Evolutionary conservation across 2,329 filamentous ascomycete species (phyloP).

Genomic region (Cordyceps tenuipes): DNA sequence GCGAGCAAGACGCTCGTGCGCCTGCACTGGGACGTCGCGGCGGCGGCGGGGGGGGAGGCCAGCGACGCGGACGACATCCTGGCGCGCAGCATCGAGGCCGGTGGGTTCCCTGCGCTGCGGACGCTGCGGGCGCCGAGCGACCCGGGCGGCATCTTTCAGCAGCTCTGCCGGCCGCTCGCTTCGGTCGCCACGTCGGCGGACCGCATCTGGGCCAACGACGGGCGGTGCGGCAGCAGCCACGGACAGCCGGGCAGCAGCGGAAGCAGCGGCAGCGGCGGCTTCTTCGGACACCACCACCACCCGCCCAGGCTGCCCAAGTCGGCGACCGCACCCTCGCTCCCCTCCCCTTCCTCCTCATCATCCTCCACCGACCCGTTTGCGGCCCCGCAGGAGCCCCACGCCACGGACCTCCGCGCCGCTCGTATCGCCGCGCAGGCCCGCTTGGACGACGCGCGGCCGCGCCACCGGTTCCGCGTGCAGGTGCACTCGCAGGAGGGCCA

Average conservation of each 20-base stretch:
- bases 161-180: constrained; percentile 55
- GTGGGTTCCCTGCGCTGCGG: constrained; percentile 54
- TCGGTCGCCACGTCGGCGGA: constrained; percentile 44
- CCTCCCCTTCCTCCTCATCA: constrained; percentile 4
- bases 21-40: constrained; percentile 59
- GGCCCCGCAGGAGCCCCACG: constrained; percentile 18
- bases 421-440: constrained; percentile 58
- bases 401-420: constrained; percentile 40
- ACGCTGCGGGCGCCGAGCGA: constrained; percentile 59
- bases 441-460: constrained; percentile 47
- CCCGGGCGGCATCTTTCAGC: constrained; percentile 60
- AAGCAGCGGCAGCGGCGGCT: constrained; percentile 14
- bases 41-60: constrained; percentile 33
- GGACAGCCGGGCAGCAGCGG: constrained; percentile 19
- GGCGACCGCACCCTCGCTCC: constrained; percentile 27
- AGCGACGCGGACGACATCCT: constrained; percentile 53
- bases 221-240: constrained; percentile 9
- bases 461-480: constrained; percentile 50
- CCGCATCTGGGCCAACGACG: constrained; percentile 26
- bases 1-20: constrained; percentile 44
- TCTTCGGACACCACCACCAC: background rate
- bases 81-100: constrained; percentile 51
- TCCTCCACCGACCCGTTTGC: constrained; percentile 11
- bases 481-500: constrained; percentile 46
- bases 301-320: constrained; percentile 25